Conservation (phyloP, 192 early-diverging fungal species). For the Geosiphon pyriformis region DNA sequence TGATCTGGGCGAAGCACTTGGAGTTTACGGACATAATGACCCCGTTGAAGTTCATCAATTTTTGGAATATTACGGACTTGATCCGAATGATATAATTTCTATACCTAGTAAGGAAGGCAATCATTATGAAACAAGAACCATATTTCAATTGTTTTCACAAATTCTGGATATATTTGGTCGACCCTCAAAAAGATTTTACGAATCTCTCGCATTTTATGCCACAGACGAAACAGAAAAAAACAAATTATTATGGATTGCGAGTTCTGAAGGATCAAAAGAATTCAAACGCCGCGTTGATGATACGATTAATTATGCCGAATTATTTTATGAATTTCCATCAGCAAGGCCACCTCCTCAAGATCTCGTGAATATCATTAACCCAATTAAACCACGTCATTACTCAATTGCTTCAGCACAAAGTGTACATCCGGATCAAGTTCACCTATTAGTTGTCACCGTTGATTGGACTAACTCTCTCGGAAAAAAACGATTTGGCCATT, state of each 20-base stretch:
- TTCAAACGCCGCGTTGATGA: conserved; percentile 80
- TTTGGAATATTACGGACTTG: conserved; percentile 65
- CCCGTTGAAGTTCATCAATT: conserved; percentile 63
- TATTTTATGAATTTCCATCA: conserved; percentile 80
- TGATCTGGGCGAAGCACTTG: conserved; percentile 90
- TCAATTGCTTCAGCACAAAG: conserved; percentile 92
- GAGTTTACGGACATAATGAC: conserved; percentile 90
- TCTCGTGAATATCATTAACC: conserved; percentile 68
- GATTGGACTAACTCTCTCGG: conserved; percentile 75
- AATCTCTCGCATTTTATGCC: conserved; percentile 66
- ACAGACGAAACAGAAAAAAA: conserved; percentile 62
- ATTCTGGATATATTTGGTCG: conserved; percentile 89
- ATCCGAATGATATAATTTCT: conserved; percentile 59
- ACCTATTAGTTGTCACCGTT: conserved; percentile 87
- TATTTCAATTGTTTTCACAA: conserved; percentile 77
- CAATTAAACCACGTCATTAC: conserved; percentile 95
- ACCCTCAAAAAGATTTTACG: conserved; percentile 92
- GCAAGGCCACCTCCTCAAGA: conserved; percentile 68
- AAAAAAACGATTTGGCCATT: conserved; percentile 75
- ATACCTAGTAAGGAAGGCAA: conserved; percentile 45
- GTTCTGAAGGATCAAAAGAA: conserved; percentile 66
- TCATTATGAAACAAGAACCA: conserved; percentile 61
- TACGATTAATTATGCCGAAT: conserved; percentile 79
- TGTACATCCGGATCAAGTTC: conserved; percentile 84
- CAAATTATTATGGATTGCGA: conserved; percentile 59